Percentiles rank a stretch among this genome's conserved stretches.
Evolutionary conservation across 2,329 filamentous ascomycete genomes (phyloP).

Genomic region (Arthrobotrys entomopaga): DNA sequence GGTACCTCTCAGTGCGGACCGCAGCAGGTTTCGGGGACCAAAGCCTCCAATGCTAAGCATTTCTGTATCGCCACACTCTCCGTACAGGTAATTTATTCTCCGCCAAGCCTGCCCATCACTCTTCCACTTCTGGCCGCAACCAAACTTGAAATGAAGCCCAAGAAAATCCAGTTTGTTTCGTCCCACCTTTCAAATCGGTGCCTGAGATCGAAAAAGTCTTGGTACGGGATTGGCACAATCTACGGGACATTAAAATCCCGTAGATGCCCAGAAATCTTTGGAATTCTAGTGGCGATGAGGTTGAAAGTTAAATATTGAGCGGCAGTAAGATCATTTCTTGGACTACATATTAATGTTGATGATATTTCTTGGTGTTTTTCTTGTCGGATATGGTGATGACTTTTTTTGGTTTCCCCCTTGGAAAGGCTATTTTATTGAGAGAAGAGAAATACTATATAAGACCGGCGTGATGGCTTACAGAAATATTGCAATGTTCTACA

Average conservation of each 20-base stretch:
- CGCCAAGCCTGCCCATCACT: no score
- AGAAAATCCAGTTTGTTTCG: neutral
- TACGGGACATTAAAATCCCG: neutral
- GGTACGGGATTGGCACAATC: neutral
- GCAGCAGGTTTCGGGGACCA: no score
- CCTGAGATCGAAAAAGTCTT: neutral
- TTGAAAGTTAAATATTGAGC: neutral
- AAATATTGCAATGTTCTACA: no score
- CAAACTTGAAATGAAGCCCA: neutral
- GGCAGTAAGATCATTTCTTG: conserved; percentile 37
- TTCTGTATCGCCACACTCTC: no score
- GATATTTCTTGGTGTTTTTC: conserved; percentile 43
- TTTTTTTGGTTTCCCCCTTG: no score
- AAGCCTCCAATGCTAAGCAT: no score
- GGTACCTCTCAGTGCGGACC: neutral
- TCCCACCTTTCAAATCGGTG: neutral
- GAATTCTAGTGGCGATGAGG: neutral
- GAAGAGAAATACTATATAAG: no score
- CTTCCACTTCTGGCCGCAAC: no score
- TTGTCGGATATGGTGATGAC: no score
- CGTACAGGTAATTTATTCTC: no score
- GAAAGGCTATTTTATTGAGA: no score
- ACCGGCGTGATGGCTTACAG: no score
- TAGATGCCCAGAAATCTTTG: conserved; percentile 16
- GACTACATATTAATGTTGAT: conserved; percentile 15